A percentile compares a stretch with the other conserved stretches of the same genome.
These are phyloP conservation scores for Phytophthora colocasiae DNA, from an alignment of 352 stramenopile species.

Conservation along the genomic window DNA sequence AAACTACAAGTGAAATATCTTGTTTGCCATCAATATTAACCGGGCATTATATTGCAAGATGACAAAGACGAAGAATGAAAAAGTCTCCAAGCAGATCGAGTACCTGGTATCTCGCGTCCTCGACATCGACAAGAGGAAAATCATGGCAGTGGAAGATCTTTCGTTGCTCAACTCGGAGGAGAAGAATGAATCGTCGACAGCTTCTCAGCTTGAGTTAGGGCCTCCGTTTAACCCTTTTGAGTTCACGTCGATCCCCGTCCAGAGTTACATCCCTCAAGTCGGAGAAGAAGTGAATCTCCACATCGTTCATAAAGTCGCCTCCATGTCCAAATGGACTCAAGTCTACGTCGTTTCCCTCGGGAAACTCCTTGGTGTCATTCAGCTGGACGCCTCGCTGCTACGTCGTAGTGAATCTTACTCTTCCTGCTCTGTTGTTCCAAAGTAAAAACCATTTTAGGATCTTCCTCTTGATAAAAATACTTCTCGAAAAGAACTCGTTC, in stretches of 20 bases:
- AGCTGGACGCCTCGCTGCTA: slow-evolving; percentile 64
- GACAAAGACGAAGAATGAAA: slow-evolving; percentile 47
- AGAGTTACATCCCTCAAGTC: slow-evolving; percentile 76
- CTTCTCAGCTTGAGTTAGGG: slow-evolving; percentile 71
- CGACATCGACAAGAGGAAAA: slow-evolving; percentile 72
- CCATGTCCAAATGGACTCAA: slow-evolving; percentile 87
- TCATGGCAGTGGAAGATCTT: slow-evolving; percentile 70
- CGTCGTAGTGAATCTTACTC: slow-evolving; percentile 6
- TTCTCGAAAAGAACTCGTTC: background rate
- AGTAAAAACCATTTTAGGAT: slow-evolving; percentile 25
- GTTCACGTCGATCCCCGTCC: slow-evolving; percentile 80
- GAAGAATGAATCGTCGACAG: slow-evolving; percentile 55
- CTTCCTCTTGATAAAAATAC: slow-evolving; percentile 38
- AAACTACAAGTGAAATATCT: background rate
- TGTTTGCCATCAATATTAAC: background rate
- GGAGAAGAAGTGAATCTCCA: slow-evolving; percentile 78
- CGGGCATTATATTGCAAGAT: slow-evolving; percentile 39
- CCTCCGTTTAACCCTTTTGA: slow-evolving; percentile 70
- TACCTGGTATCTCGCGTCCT: slow-evolving; percentile 70
- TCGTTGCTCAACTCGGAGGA: slow-evolving; percentile 76
- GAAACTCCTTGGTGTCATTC: slow-evolving; percentile 73
- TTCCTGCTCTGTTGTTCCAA: slow-evolving; percentile 8
- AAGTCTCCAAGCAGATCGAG: slow-evolving; percentile 73
- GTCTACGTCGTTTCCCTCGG: slow-evolving; percentile 82
- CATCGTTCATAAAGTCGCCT: slow-evolving; percentile 77